phyloP scores from a whole-genome alignment of 2,329 filamentous ascomycete species.

The Exophiala xenobiotica region DNA sequence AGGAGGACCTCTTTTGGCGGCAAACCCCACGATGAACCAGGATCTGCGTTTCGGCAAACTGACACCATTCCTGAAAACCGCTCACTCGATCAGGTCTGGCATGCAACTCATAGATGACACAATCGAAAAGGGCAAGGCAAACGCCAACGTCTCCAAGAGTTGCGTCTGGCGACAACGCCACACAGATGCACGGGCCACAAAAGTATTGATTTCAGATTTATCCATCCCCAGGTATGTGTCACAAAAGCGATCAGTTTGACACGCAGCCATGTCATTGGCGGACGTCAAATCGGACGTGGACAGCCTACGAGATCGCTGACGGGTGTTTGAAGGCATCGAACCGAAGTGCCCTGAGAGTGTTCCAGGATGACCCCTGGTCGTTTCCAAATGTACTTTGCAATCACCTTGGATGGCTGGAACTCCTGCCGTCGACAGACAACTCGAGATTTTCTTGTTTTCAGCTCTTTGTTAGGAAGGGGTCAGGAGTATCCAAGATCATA shows the following conservation, averaged over 20 bases:
- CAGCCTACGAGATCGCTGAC: not conserved
- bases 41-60: slow-evolving; percentile 1
- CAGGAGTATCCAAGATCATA: not conserved
- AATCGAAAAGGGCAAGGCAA: slow-evolving; percentile 3
- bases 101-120: slow-evolving; percentile 5
- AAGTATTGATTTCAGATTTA: not conserved
- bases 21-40: slow-evolving; percentile 14
- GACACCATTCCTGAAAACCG: slow-evolving; percentile 8
- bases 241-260: not conserved
- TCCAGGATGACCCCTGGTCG: not conserved
- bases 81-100: slow-evolving; percentile 3
- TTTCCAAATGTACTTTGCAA: not conserved
- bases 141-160: slow-evolving; percentile 4
- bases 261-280: slow-evolving; percentile 5
- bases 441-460: too few species aligned
- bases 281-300: too few species aligned
- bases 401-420: not conserved
- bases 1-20: not conserved
- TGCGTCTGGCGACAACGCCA: not conserved
- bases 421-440: too few species aligned
- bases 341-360: not conserved
- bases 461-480: too few species aligned
- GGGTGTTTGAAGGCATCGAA: not conserved
- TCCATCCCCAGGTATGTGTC: slow-evolving; percentile 17
- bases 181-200: not conserved